These are phyloP conservation scores for Dillenia turbinata DNA, from an alignment of 164 flowering plant species.

Conservation along the genomic window DNA sequence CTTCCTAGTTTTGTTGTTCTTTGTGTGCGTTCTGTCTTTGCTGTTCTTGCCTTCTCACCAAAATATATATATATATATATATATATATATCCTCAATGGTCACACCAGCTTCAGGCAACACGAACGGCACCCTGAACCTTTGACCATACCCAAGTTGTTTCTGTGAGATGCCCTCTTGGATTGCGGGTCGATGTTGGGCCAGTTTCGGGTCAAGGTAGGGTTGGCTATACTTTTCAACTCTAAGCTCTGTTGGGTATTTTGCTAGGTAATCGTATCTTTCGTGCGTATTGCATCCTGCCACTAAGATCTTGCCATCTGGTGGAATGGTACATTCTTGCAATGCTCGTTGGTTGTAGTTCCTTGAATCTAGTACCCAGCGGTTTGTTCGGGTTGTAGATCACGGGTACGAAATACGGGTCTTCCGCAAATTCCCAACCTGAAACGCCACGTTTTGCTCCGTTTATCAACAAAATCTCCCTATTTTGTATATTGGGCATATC, in stretches of 20 bases:
- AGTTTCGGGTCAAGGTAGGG: constrained; percentile 57
- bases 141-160: constrained; percentile 25
- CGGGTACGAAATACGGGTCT: constrained; percentile 47
- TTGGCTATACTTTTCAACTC: constrained; percentile 77
- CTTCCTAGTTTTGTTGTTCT: no score
- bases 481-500: constrained; percentile 76
- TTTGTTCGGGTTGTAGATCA: constrained; percentile 38
- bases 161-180: not conserved
- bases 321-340: constrained; percentile 90
- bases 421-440: constrained; percentile 64
- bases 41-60: no score
- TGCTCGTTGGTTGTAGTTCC: constrained; percentile 25
- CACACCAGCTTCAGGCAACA: not conserved
- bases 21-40: no score
- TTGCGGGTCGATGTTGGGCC: constrained; percentile 18
- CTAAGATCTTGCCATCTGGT: constrained; percentile 55
- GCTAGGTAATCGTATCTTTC: constrained; percentile 27
- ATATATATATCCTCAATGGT: constrained; percentile 16
- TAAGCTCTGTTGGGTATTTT: constrained; percentile 65
- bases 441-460: constrained; percentile 71
- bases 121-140: constrained; percentile 20
- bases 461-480: constrained; percentile 60
- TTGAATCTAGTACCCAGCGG: constrained; percentile 26
- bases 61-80: no score
- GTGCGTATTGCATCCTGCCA: constrained; percentile 80